Evolutionary conservation across 1,284 basidiomycete species (phyloP).

Genomic region (Cutaneotrichosporon sp.): DNA sequence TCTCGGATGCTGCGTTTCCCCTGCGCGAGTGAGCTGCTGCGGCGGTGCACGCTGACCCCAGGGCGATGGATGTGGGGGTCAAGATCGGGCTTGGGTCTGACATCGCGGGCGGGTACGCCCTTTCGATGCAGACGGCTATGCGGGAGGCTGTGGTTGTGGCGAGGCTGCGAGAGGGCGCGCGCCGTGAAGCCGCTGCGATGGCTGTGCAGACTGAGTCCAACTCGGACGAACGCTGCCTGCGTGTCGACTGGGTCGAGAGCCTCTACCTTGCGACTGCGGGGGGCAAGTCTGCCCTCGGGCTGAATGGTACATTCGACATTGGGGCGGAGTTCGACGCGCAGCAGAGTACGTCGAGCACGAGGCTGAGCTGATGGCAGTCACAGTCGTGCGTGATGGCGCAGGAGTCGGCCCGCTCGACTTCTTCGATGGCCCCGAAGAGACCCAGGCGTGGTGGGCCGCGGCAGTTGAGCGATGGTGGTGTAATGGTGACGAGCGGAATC

Average conservation of each 20-base stretch:
- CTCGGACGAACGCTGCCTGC: conserved; percentile 44
- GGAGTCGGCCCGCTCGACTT: conserved; percentile 52
- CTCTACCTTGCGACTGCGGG: conserved; percentile 73
- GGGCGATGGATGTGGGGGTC: conserved; percentile 59
- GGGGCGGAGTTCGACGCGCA: conserved; percentile 78
- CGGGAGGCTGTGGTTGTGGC: conserved; percentile 67
- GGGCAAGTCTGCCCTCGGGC: conserved; percentile 62
- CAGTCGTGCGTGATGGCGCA: conserved; percentile 52
- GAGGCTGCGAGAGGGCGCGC: conserved; percentile 62
- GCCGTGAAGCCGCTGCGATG: conserved; percentile 21
- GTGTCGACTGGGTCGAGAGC: conserved; percentile 71
- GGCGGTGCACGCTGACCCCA: neutral
- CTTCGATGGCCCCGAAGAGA: conserved; percentile 53
- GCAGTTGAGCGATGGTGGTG: conserved; percentile 48
- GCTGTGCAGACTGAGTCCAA: neutral
- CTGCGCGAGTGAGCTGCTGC: conserved; percentile 55
- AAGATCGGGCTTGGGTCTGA: conserved; percentile 76
- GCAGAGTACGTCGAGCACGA: conserved; percentile 56
- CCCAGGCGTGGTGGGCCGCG: no score
- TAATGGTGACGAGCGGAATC: conserved; percentile 68
- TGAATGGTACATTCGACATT: conserved; percentile 58
- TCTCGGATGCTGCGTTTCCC: conserved; percentile 67
- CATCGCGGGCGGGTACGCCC: conserved; percentile 72
- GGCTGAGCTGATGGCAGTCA: conserved; percentile 13
- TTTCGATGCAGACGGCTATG: conserved; percentile 72